phyloP scores from a whole-genome alignment of 139 green algal genomes.

The Volvox reticuliferus region DNA sequence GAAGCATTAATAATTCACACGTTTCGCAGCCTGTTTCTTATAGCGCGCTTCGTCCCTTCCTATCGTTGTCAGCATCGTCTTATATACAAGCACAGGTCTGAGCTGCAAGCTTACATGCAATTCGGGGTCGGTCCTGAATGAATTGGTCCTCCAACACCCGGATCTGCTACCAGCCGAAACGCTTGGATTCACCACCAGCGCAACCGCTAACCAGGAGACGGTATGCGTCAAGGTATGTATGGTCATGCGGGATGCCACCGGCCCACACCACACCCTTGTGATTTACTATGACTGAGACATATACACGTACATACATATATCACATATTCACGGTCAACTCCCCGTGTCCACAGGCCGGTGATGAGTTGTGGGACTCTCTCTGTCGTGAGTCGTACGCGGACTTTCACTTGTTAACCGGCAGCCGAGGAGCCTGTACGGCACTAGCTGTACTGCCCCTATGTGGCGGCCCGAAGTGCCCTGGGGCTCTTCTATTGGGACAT shows the following conservation, averaged over 20 bases:
- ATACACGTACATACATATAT: no score
- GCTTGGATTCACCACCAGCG: background rate
- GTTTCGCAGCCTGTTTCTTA: no score
- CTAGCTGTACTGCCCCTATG: slow-evolving; percentile 36
- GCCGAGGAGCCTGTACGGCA: background rate
- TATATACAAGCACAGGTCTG: slow-evolving; percentile 5
- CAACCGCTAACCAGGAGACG: background rate
- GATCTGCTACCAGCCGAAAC: slow-evolving; percentile 21
- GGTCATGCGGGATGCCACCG: background rate
- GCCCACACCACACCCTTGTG: background rate
- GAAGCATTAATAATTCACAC: no score
- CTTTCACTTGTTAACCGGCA: slow-evolving; percentile 4
- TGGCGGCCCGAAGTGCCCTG: slow-evolving; percentile 10
- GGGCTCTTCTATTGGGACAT: slow-evolving; percentile 33
- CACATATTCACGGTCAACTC: no score
- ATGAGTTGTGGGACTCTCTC: background rate
- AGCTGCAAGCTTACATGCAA: slow-evolving; percentile 37
- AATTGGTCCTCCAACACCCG: slow-evolving; percentile 8
- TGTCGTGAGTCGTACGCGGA: background rate
- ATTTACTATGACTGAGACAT: background rate
- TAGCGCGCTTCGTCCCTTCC: background rate
- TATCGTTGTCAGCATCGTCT: background rate
- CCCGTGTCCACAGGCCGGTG: background rate
- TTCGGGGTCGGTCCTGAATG: background rate
- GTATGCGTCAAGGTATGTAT: slow-evolving; percentile 16